phyloP scores from a whole-genome alignment of 768 basidiomycete species.

The Psilocybe subaeruginosa region DNA sequence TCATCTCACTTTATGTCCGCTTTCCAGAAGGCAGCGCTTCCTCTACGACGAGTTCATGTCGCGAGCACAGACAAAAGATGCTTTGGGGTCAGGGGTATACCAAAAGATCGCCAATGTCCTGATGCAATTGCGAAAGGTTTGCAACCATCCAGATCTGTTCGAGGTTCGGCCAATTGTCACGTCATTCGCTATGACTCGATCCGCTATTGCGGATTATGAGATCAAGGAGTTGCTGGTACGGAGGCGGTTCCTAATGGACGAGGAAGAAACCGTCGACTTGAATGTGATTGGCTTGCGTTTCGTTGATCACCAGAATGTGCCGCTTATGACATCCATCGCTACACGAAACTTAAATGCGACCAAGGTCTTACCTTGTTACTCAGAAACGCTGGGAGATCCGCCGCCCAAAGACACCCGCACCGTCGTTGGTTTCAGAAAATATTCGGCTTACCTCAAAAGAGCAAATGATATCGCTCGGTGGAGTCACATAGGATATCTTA shows the following conservation, averaged over 20 bases:
- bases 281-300: slow-evolving; percentile 69
- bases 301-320: slow-evolving; percentile 53
- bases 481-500: slow-evolving; percentile 74
- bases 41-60: slow-evolving; percentile 97
- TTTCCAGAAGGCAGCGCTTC: slow-evolving; percentile 93
- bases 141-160: slow-evolving; percentile 93
- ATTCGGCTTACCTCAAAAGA: slow-evolving; percentile 51
- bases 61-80: slow-evolving; percentile 79
- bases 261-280: slow-evolving; percentile 59
- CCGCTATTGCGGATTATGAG: slow-evolving; percentile 77
- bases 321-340: slow-evolving; percentile 55
- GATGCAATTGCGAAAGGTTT: slow-evolving; percentile 98
- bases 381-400: slow-evolving; percentile 59
- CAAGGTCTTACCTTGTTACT: slow-evolving; percentile 50
- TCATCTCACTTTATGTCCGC: slow-evolving; percentile 83
- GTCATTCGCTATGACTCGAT: slow-evolving; percentile 75
- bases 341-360: slow-evolving; percentile 64
- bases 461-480: slow-evolving; percentile 60
- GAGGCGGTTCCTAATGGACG: slow-evolving; percentile 62
- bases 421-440: slow-evolving; percentile 68
- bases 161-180: slow-evolving; percentile 85
- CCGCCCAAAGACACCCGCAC: slow-evolving; percentile 79
- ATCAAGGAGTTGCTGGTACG: slow-evolving; percentile 89
- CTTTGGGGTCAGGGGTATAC: slow-evolving; percentile 83
- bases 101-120: slow-evolving; percentile 92